Evolutionary conservation across 2,329 filamentous ascomycete genomes (phyloP).

Genomic region (Hortaea sp.): DNA sequence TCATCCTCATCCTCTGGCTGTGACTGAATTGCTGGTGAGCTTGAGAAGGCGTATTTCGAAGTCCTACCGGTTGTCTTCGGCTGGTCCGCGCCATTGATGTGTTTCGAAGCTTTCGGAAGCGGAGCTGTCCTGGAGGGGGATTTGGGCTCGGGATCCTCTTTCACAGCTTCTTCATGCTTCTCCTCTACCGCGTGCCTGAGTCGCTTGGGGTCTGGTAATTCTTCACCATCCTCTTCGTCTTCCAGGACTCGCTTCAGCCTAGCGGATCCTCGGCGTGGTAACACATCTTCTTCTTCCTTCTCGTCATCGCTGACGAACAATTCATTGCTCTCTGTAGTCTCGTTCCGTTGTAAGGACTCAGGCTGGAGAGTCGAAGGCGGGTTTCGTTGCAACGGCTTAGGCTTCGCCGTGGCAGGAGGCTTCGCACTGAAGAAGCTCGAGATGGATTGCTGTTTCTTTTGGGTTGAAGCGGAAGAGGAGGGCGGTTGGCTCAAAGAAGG

Average conservation of each 20-base stretch:
- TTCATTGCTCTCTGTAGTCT: conserved; percentile 8
- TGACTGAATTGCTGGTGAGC: conserved; percentile 28
- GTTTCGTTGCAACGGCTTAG: conserved; percentile 6
- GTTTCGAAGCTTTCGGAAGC: conserved; percentile 15
- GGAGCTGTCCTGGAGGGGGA: conserved; percentile 6
- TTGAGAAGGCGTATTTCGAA: conserved; percentile 50
- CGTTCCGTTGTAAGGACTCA: conserved; percentile 12
- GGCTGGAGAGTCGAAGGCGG: conserved; percentile 2
- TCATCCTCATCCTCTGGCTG: conserved; percentile 32
- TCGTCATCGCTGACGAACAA: conserved; percentile 24
- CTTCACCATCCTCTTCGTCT: conserved; percentile 8
- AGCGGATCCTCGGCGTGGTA: not conserved
- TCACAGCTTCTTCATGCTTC: not conserved
- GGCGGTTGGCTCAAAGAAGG: not conserved
- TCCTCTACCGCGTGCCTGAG: conserved; percentile 2
- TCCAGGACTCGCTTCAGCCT: conserved; percentile 13
- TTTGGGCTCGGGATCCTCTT: not conserved
- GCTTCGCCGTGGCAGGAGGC: conserved; percentile 15
- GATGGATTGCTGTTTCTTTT: conserved; percentile 69
- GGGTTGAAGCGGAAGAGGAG: conserved; percentile 16
- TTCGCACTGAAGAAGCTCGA: conserved; percentile 39
- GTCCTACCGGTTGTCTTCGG: conserved; percentile 39
- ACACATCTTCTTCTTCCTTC: not conserved
- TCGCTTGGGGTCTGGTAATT: conserved; percentile 9
- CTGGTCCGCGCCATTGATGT: conserved; percentile 20